Conservation (phyloP, 148 eudicot genomes). For the Rhododendron kiyosumense region DNA sequence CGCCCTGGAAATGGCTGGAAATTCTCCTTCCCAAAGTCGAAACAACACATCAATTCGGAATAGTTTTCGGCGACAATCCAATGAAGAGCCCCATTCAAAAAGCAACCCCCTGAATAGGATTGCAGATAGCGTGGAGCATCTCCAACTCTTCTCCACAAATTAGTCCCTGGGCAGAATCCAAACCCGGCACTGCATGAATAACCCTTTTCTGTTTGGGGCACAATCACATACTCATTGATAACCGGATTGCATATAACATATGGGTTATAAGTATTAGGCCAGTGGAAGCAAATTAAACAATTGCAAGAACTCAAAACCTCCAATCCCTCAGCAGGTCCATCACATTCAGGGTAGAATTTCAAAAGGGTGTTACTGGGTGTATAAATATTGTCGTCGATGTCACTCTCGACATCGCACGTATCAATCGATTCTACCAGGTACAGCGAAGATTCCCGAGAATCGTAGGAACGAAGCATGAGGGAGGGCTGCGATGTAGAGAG, state of each 20-base stretch:
- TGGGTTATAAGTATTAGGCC: too few relatives aligned
- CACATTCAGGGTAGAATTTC: not conserved
- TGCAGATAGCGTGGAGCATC: constrained; percentile 22
- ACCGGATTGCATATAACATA: too few relatives aligned
- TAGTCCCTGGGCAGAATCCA: constrained; percentile 21
- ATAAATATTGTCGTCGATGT: too few relatives aligned
- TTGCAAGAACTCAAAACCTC: constrained; percentile 28
- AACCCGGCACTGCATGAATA: constrained; percentile 27
- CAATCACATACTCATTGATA: not conserved
- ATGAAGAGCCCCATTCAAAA: constrained; percentile 24
- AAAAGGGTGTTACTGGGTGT: not conserved
- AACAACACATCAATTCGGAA: constrained; percentile 22
- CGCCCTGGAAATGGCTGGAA: constrained; percentile 20
- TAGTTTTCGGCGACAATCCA: constrained; percentile 17
- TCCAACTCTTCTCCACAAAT: constrained; percentile 29
- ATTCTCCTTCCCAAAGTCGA: constrained; percentile 28
- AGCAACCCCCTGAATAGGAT: constrained; percentile 26
- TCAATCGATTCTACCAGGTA: not conserved
- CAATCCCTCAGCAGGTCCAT: not conserved
- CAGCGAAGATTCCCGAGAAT: not conserved
- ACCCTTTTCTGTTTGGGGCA: constrained; percentile 17
- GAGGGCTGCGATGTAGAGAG: not conserved
- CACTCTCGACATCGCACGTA: not conserved
- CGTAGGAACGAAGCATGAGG: not conserved
- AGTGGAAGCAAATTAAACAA: too few relatives aligned